Conservation (phyloP, 257 asterid genomes). For the Pogostemon cablin region DNA sequence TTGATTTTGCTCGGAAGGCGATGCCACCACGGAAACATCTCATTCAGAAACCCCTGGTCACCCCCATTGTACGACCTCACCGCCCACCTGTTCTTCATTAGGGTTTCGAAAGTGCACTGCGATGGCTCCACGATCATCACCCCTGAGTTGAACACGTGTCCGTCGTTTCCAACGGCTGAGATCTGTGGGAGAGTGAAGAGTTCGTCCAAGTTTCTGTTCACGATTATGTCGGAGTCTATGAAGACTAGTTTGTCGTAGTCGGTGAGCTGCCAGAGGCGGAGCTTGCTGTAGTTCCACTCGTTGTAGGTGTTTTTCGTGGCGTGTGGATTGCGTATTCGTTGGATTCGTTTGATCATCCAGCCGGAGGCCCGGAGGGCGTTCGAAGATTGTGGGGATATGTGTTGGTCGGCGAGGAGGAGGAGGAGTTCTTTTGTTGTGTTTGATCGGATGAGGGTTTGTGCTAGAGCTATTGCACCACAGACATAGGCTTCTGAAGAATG, state of each 20-base stretch:
- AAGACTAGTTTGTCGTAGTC: constrained; percentile 67
- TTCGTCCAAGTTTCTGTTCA: constrained; percentile 50
- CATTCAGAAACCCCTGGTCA: constrained; percentile 80
- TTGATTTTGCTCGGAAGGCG: constrained; percentile 54
- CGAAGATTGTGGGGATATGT: constrained; percentile 46
- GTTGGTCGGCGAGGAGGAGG: constrained; percentile 47
- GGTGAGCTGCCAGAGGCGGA: constrained; percentile 66
- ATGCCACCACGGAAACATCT: constrained; percentile 86
- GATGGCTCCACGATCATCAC: constrained; percentile 79
- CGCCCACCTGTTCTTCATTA: constrained; percentile 51
- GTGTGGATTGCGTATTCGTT: constrained; percentile 58
- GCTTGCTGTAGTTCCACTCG: constrained; percentile 87
- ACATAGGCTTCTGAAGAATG: constrained; percentile 79
- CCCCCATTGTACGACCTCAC: constrained; percentile 73
- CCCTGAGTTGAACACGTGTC: constrained; percentile 73
- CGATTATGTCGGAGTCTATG: constrained; percentile 71
- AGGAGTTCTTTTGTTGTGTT: constrained; percentile 64
- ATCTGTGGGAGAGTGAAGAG: constrained; percentile 60
- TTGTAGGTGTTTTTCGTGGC: constrained; percentile 53
- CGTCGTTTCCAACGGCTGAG: constrained; percentile 48
- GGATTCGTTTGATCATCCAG: constrained; percentile 57
- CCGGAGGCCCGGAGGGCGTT: constrained; percentile 60
- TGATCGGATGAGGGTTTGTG: constrained; percentile 66
- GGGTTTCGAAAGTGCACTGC: constrained; percentile 46
- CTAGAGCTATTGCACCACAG: constrained; percentile 83